Percentiles rank a stretch among this genome's conserved stretches.
Conservation (phyloP, 2,329 filamentous ascomycete species). For the Pseudogymnoascus sp. region DNA sequence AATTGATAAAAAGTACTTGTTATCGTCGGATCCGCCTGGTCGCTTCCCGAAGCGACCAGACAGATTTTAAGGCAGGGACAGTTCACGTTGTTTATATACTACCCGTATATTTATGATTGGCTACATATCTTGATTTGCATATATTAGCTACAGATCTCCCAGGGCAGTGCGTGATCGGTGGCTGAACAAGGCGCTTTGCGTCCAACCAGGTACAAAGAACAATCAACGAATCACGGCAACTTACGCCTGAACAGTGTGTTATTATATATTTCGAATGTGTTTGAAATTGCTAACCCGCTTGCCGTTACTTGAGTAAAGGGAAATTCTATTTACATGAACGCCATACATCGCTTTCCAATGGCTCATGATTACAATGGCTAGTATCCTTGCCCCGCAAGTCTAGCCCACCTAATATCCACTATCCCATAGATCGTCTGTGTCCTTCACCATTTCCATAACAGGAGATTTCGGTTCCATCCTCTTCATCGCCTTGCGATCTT, state of each 20-base stretch:
- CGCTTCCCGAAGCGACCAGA: slow-evolving; percentile 34
- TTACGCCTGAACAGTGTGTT: neutral
- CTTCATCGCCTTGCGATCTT: slow-evolving; percentile 63
- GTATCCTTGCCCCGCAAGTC: neutral
- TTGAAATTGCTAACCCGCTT: neutral
- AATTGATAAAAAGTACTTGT: slow-evolving; percentile 8
- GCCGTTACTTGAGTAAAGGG: slow-evolving; percentile 6
- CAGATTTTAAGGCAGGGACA: slow-evolving; percentile 22
- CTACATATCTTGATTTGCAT: neutral
- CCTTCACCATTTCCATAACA: slow-evolving; percentile 54
- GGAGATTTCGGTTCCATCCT: slow-evolving; percentile 58
- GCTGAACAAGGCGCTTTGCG: neutral
- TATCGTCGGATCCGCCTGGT: slow-evolving; percentile 21
- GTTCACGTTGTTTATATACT: neutral
- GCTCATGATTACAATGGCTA: slow-evolving; percentile 1
- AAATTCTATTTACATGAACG: slow-evolving; percentile 1
- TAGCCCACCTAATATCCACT: slow-evolving; percentile 23
- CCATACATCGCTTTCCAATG: neutral
- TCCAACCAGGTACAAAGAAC: neutral
- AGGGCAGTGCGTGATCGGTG: neutral
- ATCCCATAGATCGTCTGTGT: slow-evolving; percentile 56
- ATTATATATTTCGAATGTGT: neutral
- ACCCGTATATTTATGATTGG: neutral
- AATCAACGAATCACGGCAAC: neutral
- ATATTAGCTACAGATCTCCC: neutral